Base-by-base conservation (phyloP, 2,329 filamentous ascomycete species). In the Triangularia setosa region DNA sequence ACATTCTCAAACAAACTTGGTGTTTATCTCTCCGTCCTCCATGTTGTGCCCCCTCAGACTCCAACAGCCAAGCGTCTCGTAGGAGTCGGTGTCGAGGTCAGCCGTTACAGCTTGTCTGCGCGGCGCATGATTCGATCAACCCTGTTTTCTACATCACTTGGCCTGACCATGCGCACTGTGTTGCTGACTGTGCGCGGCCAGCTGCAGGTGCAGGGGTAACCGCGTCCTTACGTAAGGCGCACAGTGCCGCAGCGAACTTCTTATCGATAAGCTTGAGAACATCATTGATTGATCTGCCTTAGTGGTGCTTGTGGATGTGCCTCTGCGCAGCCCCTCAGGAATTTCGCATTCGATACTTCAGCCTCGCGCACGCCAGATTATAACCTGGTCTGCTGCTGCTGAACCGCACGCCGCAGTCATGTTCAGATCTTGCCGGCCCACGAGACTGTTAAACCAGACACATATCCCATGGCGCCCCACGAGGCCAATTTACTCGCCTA, bases 371-470 rank as follows among this genome's bases (percentile, higher is more conserved):
- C 21, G 40, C 28, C 40, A 57, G 62, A 35, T 55, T 40, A 28
- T 40, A 11, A 40, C 23, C 35, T 54, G 40, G 18, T 48, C 40
- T 48, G 40, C 40, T 48, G 40, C 40, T 48, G 44, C 33, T 58
- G 24, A 16, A 64, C 48, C 33, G 30, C 33, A 44, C 44, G 60
- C 56, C 61, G 61, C 66, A 64, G 65, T 54, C 66, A 73, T 73
- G 71, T 67, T 73, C 44, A 62, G 67, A 69, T 66, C 67, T 18
- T 67, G 65, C 62, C 67, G 68, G 62, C 62, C 70, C 60, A 63
- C 69, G 28, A 64, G 71, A 68, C 62, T 70, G 25, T 57, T 71
- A 2, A 56, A 40, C 60, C 68, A 59, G 55, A 55, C 67, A 23
- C 57, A 68, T 28, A 57, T 63, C 18, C 63, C 68, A 63, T 67